These are phyloP conservation scores for Leishmania amazonensis DNA, from an alignment of 208 protist species.

Conservation along the genomic window DNA sequence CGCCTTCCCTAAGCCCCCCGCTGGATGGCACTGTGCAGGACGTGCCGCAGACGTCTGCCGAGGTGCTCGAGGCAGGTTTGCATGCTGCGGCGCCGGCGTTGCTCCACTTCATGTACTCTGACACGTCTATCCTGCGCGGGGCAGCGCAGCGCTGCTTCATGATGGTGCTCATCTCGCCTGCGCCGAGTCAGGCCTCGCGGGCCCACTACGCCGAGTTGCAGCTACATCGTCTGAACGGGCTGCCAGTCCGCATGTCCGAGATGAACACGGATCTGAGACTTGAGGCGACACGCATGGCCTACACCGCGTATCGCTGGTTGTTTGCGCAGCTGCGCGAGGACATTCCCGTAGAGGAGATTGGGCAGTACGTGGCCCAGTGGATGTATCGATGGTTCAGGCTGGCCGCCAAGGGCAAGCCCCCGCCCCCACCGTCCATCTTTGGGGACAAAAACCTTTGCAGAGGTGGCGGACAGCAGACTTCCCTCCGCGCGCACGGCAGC, in stretches of 20 bases:
- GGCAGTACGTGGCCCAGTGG: constrained; percentile 47
- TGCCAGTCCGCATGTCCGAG: constrained; percentile 51
- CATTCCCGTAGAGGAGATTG: constrained; percentile 64
- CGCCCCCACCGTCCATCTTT: constrained; percentile 17
- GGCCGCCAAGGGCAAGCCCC: constrained; percentile 26
- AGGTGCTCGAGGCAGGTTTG: constrained; percentile 33
- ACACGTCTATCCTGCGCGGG: constrained; percentile 62
- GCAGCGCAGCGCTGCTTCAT: constrained; percentile 57
- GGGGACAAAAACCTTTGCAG: constrained; percentile 7
- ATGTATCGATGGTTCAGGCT: constrained; percentile 47
- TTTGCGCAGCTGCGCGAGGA: constrained; percentile 49
- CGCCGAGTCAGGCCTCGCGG: constrained; percentile 31
- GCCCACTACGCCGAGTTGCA: constrained; percentile 39
- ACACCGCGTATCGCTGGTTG: constrained; percentile 56
- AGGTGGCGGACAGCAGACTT: not conserved
- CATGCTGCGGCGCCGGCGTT: constrained; percentile 33
- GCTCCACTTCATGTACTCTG: constrained; percentile 38
- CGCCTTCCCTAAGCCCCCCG: constrained; percentile 20
- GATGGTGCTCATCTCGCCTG: constrained; percentile 55
- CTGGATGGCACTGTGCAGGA: constrained; percentile 34
- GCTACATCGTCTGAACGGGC: constrained; percentile 37
- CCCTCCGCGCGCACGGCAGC: constrained; percentile 7
- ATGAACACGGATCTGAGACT: constrained; percentile 55
- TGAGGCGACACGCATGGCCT: constrained; percentile 50
- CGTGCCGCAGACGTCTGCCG: constrained; percentile 34